These are phyloP conservation scores for Thelonectria rubi DNA, from an alignment of 2,329 filamentous ascomycete species.

Conservation along the genomic window DNA sequence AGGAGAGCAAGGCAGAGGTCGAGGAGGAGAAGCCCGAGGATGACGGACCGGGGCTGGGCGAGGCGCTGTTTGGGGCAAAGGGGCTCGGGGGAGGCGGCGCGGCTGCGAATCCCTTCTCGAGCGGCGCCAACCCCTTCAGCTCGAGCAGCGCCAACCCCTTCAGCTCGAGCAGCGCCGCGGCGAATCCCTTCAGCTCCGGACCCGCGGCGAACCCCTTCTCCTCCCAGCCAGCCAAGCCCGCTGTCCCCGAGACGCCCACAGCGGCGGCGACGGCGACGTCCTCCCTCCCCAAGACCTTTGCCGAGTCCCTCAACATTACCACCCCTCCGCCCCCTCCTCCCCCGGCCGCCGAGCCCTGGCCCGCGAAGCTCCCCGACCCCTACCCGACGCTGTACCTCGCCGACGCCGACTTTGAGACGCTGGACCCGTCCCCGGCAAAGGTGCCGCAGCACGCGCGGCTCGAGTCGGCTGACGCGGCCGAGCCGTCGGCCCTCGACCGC, in stretches of 20 bases:
- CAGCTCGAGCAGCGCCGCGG: conserved; percentile 46
- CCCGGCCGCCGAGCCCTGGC: conserved; percentile 76
- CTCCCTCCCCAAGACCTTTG: conserved; percentile 69
- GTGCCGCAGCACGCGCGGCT: conserved; percentile 59
- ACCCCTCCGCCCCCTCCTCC: conserved; percentile 49
- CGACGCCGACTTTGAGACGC: conserved; percentile 91
- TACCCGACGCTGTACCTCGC: conserved; percentile 82
- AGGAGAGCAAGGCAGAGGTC: conserved; percentile 43
- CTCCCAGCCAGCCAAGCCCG: conserved; percentile 48
- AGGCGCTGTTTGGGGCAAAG: conserved; percentile 75
- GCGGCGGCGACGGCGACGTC: conserved; percentile 26
- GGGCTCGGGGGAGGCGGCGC: conserved; percentile 50
- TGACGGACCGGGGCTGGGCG: conserved; percentile 63
- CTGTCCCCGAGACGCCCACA: conserved; percentile 35
- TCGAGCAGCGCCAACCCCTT: conserved; percentile 60
- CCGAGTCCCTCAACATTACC: conserved; percentile 80
- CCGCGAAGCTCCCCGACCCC: conserved; percentile 70
- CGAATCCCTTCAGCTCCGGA: conserved; percentile 46
- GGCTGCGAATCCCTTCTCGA: conserved; percentile 68
- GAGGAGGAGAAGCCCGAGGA: conserved; percentile 49
- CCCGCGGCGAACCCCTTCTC: conserved; percentile 44
- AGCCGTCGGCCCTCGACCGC: conserved; percentile 66
- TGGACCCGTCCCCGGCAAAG: conserved; percentile 68
- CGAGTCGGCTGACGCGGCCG: conserved; percentile 51
- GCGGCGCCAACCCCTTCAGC: conserved; percentile 59